Base-by-base conservation (phyloP, 108 stramenopile genomes). In the Poteriospumella lacustris region DNA sequence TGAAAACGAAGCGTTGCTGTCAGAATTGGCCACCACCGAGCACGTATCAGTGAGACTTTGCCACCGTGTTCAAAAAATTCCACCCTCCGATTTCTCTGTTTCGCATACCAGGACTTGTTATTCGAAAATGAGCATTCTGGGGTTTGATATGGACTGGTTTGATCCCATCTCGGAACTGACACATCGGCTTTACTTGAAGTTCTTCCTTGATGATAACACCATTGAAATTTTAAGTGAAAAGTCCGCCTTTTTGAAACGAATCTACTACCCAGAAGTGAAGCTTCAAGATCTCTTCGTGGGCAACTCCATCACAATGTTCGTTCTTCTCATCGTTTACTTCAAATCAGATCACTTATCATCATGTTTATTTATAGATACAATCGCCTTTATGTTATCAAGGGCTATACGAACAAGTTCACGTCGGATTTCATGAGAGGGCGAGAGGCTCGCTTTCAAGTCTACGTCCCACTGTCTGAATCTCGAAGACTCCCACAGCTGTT, bases 161-260 rank as follows among this genome's bases (percentile, higher is more conserved):
- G 70, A 73, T 56, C 40, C 12, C 26, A 73, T 73, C 47, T 44
- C 70, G 38, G 24, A 56, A 44, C 9, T 52, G 28, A 24, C 9
- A 26, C 43, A 73, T 3, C 38, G 3, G 9, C 26, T 73, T 3
- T 73, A 42, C 24, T 38, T 73, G 12, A 73, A 73, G 31, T 73
- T 42, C 31, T 73, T 44, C 19, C 9, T 56, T 24, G 70, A 73
- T 12, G 70, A 73, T 42, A 73, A 73, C 31, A 73, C 70, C n/a
- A 56, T 73, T 42, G 70, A 73, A 42, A 29, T 73, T 5, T 24
- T 12, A 33, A 33, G 36, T 34, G 31, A 64, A 31, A 73, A 73
- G 42, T 73, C 70, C 12, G 36, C 70, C 41, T 78, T 78, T 47
- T 5, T 82, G 34, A 78, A 79, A 67, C 68, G 78, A 9, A 76